These are phyloP conservation scores for Centrapalus pauciflorus DNA, from an alignment of 129 eudicot genomes.

Conservation along the genomic window DNA sequence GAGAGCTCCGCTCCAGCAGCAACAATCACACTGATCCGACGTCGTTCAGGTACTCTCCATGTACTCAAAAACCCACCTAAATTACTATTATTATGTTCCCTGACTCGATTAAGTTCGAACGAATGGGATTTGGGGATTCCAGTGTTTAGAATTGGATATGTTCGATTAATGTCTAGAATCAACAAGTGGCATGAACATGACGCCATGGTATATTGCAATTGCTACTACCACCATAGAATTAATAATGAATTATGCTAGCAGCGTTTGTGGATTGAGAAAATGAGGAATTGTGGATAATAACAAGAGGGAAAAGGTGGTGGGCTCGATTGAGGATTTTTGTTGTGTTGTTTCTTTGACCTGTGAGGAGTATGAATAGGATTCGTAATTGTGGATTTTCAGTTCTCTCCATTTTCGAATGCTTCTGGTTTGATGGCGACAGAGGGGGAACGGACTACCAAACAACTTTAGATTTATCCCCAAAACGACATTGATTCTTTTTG, in stretches of 20 bases:
- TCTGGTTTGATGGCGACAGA: slow-evolving; percentile 12
- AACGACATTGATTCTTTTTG: too few species aligned
- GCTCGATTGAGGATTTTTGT: slow-evolving; percentile 18
- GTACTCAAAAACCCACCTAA: slow-evolving; percentile 25
- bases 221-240: slow-evolving; percentile 27
- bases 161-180: slow-evolving; percentile 30
- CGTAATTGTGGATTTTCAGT: slow-evolving; percentile 7
- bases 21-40: slow-evolving; percentile 50
- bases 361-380: too few species aligned
- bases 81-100: not conserved
- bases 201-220: too few species aligned
- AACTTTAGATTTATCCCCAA: slow-evolving; percentile 26
- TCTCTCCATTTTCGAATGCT: slow-evolving; percentile 14
- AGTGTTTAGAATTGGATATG: slow-evolving; percentile 1
- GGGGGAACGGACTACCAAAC: slow-evolving; percentile 12
- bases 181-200: slow-evolving; percentile 33
- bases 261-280: slow-evolving; percentile 26
- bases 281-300: slow-evolving; percentile 21
- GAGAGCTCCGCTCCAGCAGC: slow-evolving; percentile 67
- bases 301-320: slow-evolving; percentile 24
- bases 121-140: slow-evolving; percentile 19
- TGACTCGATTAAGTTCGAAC: slow-evolving; percentile 24
- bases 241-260: too few species aligned
- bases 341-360: slow-evolving; percentile 24
- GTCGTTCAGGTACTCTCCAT: slow-evolving; percentile 30